Evolutionary conservation across 164 flowering plant species (phyloP).

Genomic region (Protea cynaroides): DNA sequence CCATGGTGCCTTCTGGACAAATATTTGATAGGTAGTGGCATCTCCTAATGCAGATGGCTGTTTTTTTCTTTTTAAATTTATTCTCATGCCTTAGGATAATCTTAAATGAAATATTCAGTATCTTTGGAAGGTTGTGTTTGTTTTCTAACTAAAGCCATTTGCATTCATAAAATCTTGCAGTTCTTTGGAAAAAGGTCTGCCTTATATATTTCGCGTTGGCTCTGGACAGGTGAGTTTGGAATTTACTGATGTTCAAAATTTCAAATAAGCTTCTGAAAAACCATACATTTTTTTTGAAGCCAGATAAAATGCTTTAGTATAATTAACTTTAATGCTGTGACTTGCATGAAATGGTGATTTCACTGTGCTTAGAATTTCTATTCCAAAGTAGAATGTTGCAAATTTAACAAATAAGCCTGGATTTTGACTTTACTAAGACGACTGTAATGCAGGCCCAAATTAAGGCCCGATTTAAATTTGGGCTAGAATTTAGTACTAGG

Average conservation of each 20-base stretch:
- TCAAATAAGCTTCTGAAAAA: too few species aligned
- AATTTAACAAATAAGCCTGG: background rate
- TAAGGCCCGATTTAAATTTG: too few species aligned
- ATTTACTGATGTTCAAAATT: too few species aligned
- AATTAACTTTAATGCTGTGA: too few species aligned
- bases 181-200: conserved; percentile 86
- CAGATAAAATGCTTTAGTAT: too few species aligned
- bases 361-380: background rate
- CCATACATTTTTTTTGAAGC: too few species aligned
- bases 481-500: too few species aligned
- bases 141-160: background rate
- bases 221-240: conserved; percentile 69
- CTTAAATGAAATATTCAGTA: background rate
- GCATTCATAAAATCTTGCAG: conserved; percentile 30
- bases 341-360: too few species aligned
- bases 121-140: background rate
- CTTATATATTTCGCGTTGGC: conserved; percentile 85
- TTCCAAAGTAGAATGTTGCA: background rate
- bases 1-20: conserved; percentile 98
- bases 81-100: background rate
- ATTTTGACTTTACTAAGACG: too few species aligned
- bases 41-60: background rate
- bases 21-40: conserved; percentile 80
- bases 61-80: background rate
- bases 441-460: too few species aligned